These are phyloP conservation scores for Pseudogymnoascus sp. DNA, from an alignment of 2,329 filamentous ascomycete genomes.

Conservation along the genomic window DNA sequence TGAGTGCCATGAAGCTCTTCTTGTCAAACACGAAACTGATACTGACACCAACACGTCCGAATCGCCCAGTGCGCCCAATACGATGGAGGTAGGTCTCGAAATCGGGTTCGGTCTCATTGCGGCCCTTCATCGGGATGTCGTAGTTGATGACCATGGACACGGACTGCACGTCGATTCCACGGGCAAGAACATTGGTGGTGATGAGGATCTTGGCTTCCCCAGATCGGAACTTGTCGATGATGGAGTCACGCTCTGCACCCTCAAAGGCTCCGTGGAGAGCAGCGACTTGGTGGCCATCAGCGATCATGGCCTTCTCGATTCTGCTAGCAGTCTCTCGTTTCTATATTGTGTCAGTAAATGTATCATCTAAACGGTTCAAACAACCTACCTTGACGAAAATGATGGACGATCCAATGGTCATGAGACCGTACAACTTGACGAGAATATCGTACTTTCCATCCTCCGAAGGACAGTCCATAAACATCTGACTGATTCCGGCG, in stretches of 20 bases:
- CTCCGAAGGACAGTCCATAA: conserved; percentile 81
- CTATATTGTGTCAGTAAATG: conserved; percentile 33
- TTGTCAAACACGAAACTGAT: conserved; percentile 90
- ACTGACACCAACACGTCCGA: conserved; percentile 90
- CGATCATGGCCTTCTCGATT: conserved; percentile 78
- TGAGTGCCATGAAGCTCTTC: conserved; percentile 69
- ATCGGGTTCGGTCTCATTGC: conserved; percentile 74
- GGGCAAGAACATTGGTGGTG: conserved; percentile 91
- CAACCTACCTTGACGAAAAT: conserved; percentile 81
- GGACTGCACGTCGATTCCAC: conserved; percentile 86
- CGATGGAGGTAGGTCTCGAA: conserved; percentile 95
- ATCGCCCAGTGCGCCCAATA: conserved; percentile 93
- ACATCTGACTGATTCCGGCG: conserved; percentile 95
- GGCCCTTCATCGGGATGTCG: conserved; percentile 68
- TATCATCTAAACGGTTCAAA: not conserved
- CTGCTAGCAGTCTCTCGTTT: conserved; percentile 76
- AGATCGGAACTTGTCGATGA: conserved; percentile 78
- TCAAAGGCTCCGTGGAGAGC: conserved; percentile 85
- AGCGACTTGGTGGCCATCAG: conserved; percentile 84
- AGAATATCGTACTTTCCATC: conserved; percentile 80
- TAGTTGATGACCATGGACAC: conserved; percentile 99
- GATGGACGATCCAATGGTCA: conserved; percentile 95
- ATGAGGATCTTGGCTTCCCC: conserved; percentile 93
- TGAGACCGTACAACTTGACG: conserved; percentile 86
- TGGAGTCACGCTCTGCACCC: conserved; percentile 68